These are phyloP conservation scores for Mortierella claussenii DNA, from an alignment of 192 early-diverging fungal genomes.

Conservation along the genomic window DNA sequence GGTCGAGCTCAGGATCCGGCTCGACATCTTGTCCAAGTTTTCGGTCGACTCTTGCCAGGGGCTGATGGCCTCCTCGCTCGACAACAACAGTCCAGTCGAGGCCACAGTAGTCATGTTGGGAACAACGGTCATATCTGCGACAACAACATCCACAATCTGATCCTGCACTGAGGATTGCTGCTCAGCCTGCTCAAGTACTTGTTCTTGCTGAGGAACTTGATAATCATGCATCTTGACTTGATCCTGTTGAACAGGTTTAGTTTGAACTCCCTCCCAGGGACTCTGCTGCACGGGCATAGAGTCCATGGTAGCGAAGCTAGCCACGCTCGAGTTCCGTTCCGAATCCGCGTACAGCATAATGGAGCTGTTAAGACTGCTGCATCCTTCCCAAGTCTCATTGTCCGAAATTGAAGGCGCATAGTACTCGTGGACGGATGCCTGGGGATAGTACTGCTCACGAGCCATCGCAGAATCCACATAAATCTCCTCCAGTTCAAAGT, in stretches of 20 bases:
- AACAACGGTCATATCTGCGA: background rate
- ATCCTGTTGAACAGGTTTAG: background rate
- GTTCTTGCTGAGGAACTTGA: background rate
- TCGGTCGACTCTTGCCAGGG: constrained; percentile 29
- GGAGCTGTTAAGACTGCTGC: constrained; percentile 34
- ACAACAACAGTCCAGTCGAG: no score
- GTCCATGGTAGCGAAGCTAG: constrained; percentile 30
- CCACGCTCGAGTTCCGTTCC: constrained; percentile 24
- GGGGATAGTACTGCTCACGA: constrained; percentile 36
- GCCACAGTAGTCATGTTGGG: background rate
- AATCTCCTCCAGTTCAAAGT: constrained; percentile 45
- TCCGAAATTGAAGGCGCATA: constrained; percentile 27
- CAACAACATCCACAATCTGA: background rate
- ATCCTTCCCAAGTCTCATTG: constrained; percentile 43
- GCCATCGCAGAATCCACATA: constrained; percentile 12
- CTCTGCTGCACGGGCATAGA: constrained; percentile 23
- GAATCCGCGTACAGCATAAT: constrained; percentile 40
- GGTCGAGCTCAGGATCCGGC: constrained; percentile 29
- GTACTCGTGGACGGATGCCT: constrained; percentile 34
- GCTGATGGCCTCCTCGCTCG: constrained; percentile 17
- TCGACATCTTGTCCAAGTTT: constrained; percentile 27
- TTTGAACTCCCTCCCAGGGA: constrained; percentile 28
- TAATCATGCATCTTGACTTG: background rate
- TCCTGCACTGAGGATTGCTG: constrained; percentile 2
- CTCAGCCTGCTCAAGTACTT: background rate